phyloP scores from a whole-genome alignment of 495 filamentous ascomycete species.

The Lasiosphaeris hirsuta region DNA sequence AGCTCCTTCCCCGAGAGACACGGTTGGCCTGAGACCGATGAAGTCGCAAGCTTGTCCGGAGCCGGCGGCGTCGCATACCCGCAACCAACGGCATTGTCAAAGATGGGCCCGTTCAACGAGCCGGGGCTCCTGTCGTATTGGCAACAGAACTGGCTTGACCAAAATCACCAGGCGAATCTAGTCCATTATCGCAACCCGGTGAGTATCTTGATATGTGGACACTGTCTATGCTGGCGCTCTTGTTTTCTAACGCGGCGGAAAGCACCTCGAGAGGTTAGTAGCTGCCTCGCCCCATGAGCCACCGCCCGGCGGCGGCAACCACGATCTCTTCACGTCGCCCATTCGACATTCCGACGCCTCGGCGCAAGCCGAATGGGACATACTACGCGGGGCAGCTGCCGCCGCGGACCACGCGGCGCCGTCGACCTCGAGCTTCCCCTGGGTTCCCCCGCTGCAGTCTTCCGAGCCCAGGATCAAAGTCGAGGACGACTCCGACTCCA shows the following conservation, averaged over 20 bases:
- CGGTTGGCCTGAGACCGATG: conserved; percentile 16
- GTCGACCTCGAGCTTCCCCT: conserved; percentile 4
- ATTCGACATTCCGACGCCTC: conserved; percentile 1
- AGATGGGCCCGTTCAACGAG: not conserved
- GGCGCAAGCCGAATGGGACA: conserved; percentile 18
- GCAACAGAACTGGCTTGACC: conserved; percentile 15
- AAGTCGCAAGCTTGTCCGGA: conserved; percentile 1
- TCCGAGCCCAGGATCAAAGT: not conserved
- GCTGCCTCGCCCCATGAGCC: too few species aligned
- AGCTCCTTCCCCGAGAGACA: conserved; percentile 28
- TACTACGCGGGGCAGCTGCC: conserved; percentile 3
- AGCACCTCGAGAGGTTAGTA: too few species aligned
- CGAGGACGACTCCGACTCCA: conserved; percentile 30
- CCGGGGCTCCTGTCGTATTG: conserved; percentile 4
- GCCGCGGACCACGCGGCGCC: not conserved
- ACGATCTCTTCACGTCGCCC: not conserved
- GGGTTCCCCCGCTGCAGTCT: conserved; percentile 6
- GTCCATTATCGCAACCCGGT: not conserved
- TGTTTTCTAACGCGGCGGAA: too few species aligned
- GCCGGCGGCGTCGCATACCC: conserved; percentile 3
- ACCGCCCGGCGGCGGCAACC: not conserved
- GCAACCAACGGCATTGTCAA: conserved; percentile 7
- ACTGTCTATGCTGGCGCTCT: too few species aligned
- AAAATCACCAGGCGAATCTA: not conserved
- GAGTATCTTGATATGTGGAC: not conserved